phyloP scores from a whole-genome alignment of 371 early-diverging fungal genomes.

The Chytridium lagenaria region DNA sequence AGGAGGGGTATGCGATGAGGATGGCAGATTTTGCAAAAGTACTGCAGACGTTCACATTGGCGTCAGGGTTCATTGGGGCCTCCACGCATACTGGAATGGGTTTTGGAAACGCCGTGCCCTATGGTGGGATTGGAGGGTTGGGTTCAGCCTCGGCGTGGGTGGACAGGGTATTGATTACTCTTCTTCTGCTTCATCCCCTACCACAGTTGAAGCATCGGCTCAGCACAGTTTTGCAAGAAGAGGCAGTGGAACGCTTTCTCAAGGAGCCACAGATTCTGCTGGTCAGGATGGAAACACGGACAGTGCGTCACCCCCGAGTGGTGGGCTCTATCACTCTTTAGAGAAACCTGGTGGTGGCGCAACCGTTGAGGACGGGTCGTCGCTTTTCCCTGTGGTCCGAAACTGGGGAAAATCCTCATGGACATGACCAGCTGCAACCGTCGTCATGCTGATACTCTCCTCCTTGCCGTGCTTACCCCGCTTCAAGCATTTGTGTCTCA shows the following conservation, averaged over 20 bases:
- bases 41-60: slow-evolving; percentile 1
- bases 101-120: slow-evolving; percentile 6
- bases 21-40: slow-evolving; percentile 11
- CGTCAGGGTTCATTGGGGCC: slow-evolving; percentile 9
- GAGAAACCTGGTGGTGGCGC: slow-evolving; percentile 17
- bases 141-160: not conserved
- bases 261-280: not conserved
- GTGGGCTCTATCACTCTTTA: not conserved
- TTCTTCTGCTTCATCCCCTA: not conserved
- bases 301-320: not conserved
- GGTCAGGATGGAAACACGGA: too few relatives aligned
- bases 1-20: slow-evolving; percentile 24
- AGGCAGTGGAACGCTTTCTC: not conserved
- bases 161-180: slow-evolving; percentile 5
- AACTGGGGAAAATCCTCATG: slow-evolving; percentile 22
- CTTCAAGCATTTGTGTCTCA: slow-evolving; percentile 35
- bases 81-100: not conserved
- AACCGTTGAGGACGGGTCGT: not conserved
- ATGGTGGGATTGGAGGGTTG: not conserved
- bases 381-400: slow-evolving; percentile 6
- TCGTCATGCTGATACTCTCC: slow-evolving; percentile 35
- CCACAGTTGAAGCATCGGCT: not conserved
- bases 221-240: not conserved
- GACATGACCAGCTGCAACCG: slow-evolving; percentile 30
- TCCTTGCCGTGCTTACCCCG: slow-evolving; percentile 30